Evolutionary conservation across 805 yeast genomes (phyloP).

Genomic region (Komagataella pseudopastoris): DNA sequence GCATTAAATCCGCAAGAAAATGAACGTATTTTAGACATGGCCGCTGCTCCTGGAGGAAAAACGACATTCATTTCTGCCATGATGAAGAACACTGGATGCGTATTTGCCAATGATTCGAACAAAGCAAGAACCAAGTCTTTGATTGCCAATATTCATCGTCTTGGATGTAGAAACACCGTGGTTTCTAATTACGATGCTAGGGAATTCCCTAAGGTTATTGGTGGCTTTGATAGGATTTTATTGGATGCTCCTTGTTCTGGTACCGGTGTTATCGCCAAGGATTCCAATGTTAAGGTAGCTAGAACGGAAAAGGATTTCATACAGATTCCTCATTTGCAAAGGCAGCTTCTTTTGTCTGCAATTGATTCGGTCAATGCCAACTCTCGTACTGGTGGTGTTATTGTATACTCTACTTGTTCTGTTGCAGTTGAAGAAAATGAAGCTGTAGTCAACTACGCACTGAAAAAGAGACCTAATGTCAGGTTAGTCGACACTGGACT

Average conservation of each 20-base stretch:
- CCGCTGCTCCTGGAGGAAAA: constrained; percentile 99
- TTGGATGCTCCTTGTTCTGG: constrained; percentile 99
- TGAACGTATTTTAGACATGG: constrained; percentile 96
- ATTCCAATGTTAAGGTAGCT: constrained; percentile 83
- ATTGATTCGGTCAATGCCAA: constrained; percentile 95
- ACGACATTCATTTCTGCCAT: constrained; percentile 89
- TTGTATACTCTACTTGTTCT: constrained; percentile 96
- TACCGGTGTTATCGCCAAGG: constrained; percentile 98
- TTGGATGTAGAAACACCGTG: constrained; percentile 92
- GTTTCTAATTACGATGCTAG: constrained; percentile 97
- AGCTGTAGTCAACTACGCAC: constrained; percentile 95
- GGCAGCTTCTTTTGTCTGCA: constrained; percentile 85
- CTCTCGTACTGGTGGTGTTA: constrained; percentile 83
- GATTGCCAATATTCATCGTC: constrained; percentile 93
- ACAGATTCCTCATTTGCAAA: constrained; percentile 93
- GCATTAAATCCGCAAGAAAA: constrained; percentile 96
- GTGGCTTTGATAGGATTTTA: constrained; percentile 91
- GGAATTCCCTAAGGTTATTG: constrained; percentile 95
- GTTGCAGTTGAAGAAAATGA: constrained; percentile 98
- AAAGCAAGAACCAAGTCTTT: constrained; percentile 92
- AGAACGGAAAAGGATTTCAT: constrained; percentile 95
- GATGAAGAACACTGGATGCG: constrained; percentile 97
- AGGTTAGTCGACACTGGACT: constrained; percentile 86
- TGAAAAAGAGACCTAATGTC: constrained; percentile 92
- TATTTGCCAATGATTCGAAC: constrained; percentile 95